Conservation (phyloP, 805 yeast genomes). For the Candida orba region DNA sequence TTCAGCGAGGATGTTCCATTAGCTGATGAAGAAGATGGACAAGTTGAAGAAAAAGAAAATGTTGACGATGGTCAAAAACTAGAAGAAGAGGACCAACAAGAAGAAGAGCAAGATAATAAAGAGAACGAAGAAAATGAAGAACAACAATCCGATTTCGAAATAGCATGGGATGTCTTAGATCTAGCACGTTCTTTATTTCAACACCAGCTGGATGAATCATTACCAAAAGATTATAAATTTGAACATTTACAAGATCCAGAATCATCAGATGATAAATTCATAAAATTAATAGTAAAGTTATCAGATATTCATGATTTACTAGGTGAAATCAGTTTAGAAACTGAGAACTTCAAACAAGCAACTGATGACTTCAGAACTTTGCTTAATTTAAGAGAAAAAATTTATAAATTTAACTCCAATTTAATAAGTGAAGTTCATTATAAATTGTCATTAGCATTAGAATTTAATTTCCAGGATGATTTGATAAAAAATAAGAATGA, state of each 20-base stretch:
- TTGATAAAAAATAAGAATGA: conserved; percentile 29
- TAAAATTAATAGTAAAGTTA: conserved; percentile 41
- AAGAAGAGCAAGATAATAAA: conserved; percentile 12
- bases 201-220: conserved; percentile 19
- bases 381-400: conserved; percentile 43
- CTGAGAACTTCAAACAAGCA: conserved; percentile 81
- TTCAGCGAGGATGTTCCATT: conserved; percentile 32
- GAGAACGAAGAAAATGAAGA: conserved; percentile 29
- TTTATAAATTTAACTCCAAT: conserved; percentile 45
- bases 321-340: conserved; percentile 86
- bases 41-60: conserved; percentile 12
- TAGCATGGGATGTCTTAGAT: conserved; percentile 85
- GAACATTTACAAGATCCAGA: conserved; percentile 10
- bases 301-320: conserved; percentile 71
- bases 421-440: conserved; percentile 73
- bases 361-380: conserved; percentile 58
- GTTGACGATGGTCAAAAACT: conserved; percentile 21
- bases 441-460: conserved; percentile 72
- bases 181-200: conserved; percentile 64
- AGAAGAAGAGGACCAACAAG: conserved; percentile 20
- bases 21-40: conserved; percentile 27
- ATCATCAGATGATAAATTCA: conserved; percentile 26
- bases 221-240: conserved; percentile 11
- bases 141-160: conserved; percentile 69
- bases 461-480: conserved; percentile 52